Evolutionary conservation across 1,284 basidiomycete species (phyloP).

Genomic region (Phellopilus nigrolimitatus): DNA sequence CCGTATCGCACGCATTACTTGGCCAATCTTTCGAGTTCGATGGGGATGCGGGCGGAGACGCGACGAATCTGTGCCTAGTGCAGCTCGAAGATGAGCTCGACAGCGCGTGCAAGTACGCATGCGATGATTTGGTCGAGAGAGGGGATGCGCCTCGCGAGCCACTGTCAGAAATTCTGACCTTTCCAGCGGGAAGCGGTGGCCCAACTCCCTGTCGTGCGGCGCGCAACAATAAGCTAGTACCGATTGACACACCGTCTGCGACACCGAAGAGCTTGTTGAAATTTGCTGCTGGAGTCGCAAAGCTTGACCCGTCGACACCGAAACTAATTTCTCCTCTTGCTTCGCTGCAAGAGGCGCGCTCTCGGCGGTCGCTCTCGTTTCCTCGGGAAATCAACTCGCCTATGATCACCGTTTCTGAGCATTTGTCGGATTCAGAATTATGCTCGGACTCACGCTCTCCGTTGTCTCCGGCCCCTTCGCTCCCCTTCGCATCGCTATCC

Average conservation of each 20-base stretch:
- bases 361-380: neutral
- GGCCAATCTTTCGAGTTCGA: slow-evolving; percentile 9
- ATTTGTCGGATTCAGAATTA: neutral
- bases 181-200: neutral
- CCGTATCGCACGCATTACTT: neutral
- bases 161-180: slow-evolving; percentile 1
- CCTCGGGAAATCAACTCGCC: neutral
- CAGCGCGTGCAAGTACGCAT: neutral
- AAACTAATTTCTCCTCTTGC: neutral
- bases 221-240: slow-evolving; percentile 2
- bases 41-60: neutral
- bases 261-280: slow-evolving; percentile 11
- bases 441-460: neutral
- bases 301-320: neutral
- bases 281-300: slow-evolving; percentile 10
- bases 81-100: slow-evolving; percentile 14
- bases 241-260: slow-evolving; percentile 5
- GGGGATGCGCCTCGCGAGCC: neutral
- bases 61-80: slow-evolving; percentile 14
- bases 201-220: neutral
- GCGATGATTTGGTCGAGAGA: neutral
- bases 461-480: neutral
- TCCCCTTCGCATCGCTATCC: slow-evolving; percentile 1
- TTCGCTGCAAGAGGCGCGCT: neutral
- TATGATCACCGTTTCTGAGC: neutral